phyloP scores from a whole-genome alignment of 768 basidiomycete genomes.

The Rhizopogon vulgaris region DNA sequence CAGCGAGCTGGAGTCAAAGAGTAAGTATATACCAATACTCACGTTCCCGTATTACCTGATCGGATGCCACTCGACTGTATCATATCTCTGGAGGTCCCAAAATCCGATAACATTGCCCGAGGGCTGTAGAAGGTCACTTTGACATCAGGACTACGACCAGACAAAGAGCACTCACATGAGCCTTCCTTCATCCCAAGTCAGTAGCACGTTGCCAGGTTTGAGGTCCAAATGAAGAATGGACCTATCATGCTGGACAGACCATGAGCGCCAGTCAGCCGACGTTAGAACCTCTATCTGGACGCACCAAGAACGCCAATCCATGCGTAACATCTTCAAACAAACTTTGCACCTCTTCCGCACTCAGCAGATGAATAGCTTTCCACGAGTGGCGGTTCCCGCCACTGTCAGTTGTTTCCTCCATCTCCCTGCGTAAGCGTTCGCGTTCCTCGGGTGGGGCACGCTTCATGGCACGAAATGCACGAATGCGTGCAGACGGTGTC shows the following conservation, averaged over 20 bases:
- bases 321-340: slow-evolving; percentile 80
- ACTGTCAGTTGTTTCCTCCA: slow-evolving; percentile 27
- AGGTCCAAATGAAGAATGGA: slow-evolving; percentile 90
- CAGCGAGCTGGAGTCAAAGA: background rate
- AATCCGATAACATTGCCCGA: slow-evolving; percentile 91
- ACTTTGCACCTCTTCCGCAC: slow-evolving; percentile 76
- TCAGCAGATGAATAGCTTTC: slow-evolving; percentile 80
- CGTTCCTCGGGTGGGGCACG: slow-evolving; percentile 58
- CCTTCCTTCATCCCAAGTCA: slow-evolving; percentile 86
- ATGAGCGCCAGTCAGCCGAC: slow-evolving; percentile 6
- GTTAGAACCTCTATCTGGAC: slow-evolving; percentile 14
- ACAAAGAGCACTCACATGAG: slow-evolving; percentile 53
- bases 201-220: slow-evolving; percentile 88
- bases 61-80: slow-evolving; percentile 59
- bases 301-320: slow-evolving; percentile 83
- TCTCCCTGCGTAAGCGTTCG: slow-evolving; percentile 50
- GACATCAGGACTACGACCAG: background rate
- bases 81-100: slow-evolving; percentile 93
- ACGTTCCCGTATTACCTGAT: slow-evolving; percentile 95
- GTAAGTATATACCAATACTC: slow-evolving; percentile 24
- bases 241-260: slow-evolving; percentile 54
- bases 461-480: slow-evolving; percentile 68
- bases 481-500: slow-evolving; percentile 66
- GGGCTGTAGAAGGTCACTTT: slow-evolving; percentile 43
- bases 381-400: slow-evolving; percentile 31